A percentile compares a stretch with the other conserved stretches of the same genome.
Conservation (phyloP, 176 grass and related monocot genomes). For the Carex myosuroides region DNA sequence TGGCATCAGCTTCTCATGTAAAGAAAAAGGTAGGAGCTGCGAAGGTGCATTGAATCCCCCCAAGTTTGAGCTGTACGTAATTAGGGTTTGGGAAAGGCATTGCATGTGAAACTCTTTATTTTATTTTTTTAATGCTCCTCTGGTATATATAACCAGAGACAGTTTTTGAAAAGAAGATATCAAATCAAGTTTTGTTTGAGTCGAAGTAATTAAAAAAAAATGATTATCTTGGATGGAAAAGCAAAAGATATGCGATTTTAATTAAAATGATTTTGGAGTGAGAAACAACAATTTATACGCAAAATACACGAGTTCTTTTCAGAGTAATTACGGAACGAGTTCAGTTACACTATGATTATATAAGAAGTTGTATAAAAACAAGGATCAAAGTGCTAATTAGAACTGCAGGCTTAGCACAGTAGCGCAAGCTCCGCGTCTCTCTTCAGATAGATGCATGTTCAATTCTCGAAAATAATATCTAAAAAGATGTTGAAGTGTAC, state of each 20-base stretch:
- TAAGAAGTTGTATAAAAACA: too few relatives aligned
- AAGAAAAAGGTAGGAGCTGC: background rate
- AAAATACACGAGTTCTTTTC: too few relatives aligned
- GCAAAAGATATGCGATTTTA: background rate
- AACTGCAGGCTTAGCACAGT: too few relatives aligned
- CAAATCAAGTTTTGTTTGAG: background rate
- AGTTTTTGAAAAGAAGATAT: background rate
- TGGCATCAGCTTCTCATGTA: background rate
- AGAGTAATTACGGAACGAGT: too few relatives aligned
- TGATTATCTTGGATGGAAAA: constrained; percentile 12
- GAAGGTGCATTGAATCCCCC: background rate
- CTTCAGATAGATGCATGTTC: too few relatives aligned
- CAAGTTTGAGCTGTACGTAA: background rate
- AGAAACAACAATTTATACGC: too few relatives aligned
- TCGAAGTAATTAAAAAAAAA: background rate
- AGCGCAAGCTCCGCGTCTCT: too few relatives aligned
- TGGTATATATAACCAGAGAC: background rate
- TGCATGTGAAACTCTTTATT: background rate
- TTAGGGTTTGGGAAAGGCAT: background rate
- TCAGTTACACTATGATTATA: too few relatives aligned
- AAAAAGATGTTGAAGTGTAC: too few relatives aligned
- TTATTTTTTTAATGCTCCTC: background rate
- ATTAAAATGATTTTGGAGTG: too few relatives aligned
- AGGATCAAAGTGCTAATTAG: too few relatives aligned
- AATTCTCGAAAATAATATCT: too few relatives aligned